Percentiles rank a stretch among this genome's conserved stretches.
Conservation (phyloP, 202 grass and related monocot genomes). For the Schoenoplectus tabernaemontani region DNA sequence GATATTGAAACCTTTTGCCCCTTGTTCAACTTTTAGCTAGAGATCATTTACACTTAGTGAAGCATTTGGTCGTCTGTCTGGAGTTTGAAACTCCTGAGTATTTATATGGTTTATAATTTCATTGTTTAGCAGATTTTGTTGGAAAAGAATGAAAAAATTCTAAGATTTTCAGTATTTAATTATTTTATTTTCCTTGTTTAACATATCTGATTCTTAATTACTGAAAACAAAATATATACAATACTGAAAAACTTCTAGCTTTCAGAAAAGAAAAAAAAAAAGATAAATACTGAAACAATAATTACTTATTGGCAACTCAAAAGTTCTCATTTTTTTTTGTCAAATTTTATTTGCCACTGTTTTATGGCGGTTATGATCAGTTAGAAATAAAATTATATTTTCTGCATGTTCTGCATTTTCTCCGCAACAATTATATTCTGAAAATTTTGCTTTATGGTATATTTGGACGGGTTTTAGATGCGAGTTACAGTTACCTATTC, state of each 20-base stretch:
- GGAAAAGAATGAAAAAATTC: background rate
- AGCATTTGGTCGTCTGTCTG: background rate
- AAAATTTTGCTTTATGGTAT: no score
- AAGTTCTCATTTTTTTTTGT: no score
- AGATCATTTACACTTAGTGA: background rate
- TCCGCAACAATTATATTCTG: no score
- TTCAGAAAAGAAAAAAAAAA: no score
- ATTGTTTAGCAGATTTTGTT: slow-evolving; percentile 15
- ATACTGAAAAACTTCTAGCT: background rate
- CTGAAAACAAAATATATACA: background rate
- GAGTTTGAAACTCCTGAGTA: background rate
- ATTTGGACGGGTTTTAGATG: no score
- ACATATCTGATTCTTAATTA: background rate
- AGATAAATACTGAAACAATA: no score
- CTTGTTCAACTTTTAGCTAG: slow-evolving; percentile 1
- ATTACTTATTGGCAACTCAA: no score
- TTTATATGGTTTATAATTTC: background rate
- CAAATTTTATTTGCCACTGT: no score
- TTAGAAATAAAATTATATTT: no score
- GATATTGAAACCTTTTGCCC: background rate
- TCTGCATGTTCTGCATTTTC: no score
- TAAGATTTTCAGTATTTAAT: background rate
- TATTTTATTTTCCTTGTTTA: background rate
- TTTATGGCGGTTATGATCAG: no score
- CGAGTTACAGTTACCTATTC: no score